Base-by-base conservation (phyloP, 768 basidiomycete genomes). In the Tephrocybe sp. region DNA sequence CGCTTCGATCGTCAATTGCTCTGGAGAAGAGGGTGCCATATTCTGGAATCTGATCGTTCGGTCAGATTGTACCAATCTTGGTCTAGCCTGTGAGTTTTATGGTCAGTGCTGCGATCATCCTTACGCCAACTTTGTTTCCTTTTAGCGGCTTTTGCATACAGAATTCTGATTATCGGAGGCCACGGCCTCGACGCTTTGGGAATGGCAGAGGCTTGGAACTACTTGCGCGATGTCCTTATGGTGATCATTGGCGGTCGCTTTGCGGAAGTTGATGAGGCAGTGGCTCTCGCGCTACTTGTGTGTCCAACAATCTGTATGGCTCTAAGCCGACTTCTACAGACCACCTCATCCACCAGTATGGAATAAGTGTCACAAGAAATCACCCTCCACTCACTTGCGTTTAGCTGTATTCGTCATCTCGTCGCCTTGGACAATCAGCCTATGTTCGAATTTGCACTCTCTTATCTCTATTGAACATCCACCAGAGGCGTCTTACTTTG, bases 181-280 rank as follows among this genome's bases (percentile, higher is more conserved):
- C 45, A 57, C 30, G 44, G 51, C 0, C 62, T 61, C 36, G 73
- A 73, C 44, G 55, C 73, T 2, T 60, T 83, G 26, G 62, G 66
- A 34, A 68, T 68, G 49, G 67, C 73, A 9, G 84, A 85, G 59
- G 72, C 75, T 39, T 83, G 81, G 77, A 69, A 78, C 39, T 72
- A 77, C 59, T 61, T 89, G 45, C 65, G 77, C 23, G 78, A 82
- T 46, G 64, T 70, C 1, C 58, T 82, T 5, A 56, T 83, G 5
- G 64, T 79, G 33, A 76, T 82, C 32, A 58, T 80, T 30, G 68
- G 72, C n/a, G 69, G 65, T 20, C 65, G 76, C 36, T 74, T 75
- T 49, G 31, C 64, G n/a, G 71, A 64, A 22, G 75, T 78, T 32
- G 74, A 80, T 23, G 78, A 78, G 51, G 67, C 77, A 26, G 26